Conservation (phyloP, 768 basidiomycete genomes). For the Kwoniella bestiolae region DNA sequence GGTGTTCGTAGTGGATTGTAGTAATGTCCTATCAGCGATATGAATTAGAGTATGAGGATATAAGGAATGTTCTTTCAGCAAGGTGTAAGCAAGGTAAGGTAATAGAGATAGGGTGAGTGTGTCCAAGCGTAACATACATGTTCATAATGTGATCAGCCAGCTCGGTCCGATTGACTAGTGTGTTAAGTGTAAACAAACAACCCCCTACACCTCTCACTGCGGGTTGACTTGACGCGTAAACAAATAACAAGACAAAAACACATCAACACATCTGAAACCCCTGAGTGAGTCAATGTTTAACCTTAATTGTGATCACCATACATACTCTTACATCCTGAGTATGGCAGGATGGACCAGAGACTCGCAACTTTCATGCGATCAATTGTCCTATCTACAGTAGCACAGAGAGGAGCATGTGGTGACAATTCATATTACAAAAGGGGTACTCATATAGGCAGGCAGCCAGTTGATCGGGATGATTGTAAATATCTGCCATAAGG, state of each 20-base stretch:
- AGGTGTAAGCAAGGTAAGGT: neutral
- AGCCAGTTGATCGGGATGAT: too few species aligned
- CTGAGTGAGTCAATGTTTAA: conserved; percentile 5
- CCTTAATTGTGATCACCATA: neutral
- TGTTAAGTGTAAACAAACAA: neutral
- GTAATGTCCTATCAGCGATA: too few species aligned
- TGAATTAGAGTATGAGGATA: neutral
- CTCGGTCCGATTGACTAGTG: neutral
- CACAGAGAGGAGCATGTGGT: too few species aligned
- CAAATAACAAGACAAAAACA: conserved; percentile 5
- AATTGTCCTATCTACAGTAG: conserved; percentile 9
- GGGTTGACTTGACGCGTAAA: neutral
- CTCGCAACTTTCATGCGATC: neutral
- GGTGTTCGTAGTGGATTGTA: too few species aligned
- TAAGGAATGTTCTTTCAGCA: neutral
- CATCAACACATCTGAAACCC: neutral
- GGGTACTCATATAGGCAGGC: too few species aligned
- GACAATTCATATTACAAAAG: too few species aligned
- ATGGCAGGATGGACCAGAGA: too few species aligned
- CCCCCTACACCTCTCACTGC: neutral
- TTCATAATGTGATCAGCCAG: neutral
- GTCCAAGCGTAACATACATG: too few species aligned
- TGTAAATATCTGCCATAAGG: too few species aligned
- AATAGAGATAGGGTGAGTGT: too few species aligned
- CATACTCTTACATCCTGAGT: too few species aligned